These are phyloP conservation scores for Pichia kluyveri DNA, from an alignment of 805 yeast species.

Conservation along the genomic window DNA sequence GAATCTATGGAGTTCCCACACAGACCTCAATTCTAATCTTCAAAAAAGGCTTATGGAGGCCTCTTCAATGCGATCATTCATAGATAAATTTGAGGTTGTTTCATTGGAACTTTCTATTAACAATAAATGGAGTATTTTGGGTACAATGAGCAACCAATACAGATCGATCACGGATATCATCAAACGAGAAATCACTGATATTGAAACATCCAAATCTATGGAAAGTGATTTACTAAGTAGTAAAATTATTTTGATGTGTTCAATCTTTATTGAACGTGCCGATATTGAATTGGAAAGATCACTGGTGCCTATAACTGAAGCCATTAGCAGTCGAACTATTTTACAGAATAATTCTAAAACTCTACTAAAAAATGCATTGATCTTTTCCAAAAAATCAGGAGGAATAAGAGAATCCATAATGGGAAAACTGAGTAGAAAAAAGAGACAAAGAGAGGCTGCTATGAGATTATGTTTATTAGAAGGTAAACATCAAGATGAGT, in stretches of 20 bases:
- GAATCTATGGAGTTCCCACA: slow-evolving; percentile 27
- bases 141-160: slow-evolving; percentile 28
- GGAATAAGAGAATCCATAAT: slow-evolving; percentile 40
- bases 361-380: slow-evolving; percentile 38
- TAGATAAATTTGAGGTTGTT: slow-evolving; percentile 25
- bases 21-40: slow-evolving; percentile 19
- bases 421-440: slow-evolving; percentile 35
- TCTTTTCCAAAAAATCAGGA: slow-evolving; percentile 36
- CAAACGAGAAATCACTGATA: slow-evolving; percentile 15
- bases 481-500: slow-evolving; percentile 23
- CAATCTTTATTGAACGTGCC: slow-evolving; percentile 39
- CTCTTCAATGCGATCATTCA: slow-evolving; percentile 34
- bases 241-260: slow-evolving; percentile 28
- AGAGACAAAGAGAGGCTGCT: slow-evolving; percentile 36
- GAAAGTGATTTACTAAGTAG: slow-evolving; percentile 17
- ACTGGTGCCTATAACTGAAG: slow-evolving; percentile 24
- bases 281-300: slow-evolving; percentile 45
- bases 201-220: slow-evolving; percentile 8
- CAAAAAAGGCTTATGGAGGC: slow-evolving; percentile 34
- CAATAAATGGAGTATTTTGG: slow-evolving; percentile 31
- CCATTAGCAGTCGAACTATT: slow-evolving; percentile 23
- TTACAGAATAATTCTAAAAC: slow-evolving; percentile 32
- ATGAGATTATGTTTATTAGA: slow-evolving; percentile 38
- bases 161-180: slow-evolving; percentile 32
- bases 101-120: slow-evolving; percentile 10